phyloP scores from a whole-genome alignment of 257 asterid genomes.

The Solanum stenotomum region DNA sequence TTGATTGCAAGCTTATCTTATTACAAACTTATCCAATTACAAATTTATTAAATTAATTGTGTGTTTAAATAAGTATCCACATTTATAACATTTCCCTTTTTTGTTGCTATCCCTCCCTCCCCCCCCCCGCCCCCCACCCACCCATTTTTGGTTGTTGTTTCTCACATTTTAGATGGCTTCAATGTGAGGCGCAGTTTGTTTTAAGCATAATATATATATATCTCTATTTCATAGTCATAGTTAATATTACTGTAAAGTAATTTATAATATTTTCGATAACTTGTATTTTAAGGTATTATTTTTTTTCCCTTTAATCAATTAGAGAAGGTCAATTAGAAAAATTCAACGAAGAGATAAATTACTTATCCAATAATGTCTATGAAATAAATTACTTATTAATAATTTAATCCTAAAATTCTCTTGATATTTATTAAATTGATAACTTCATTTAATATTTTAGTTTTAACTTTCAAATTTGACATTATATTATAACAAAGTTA shows the following conservation, averaged over 20 bases:
- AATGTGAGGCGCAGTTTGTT: not conserved
- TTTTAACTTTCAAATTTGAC: not conserved
- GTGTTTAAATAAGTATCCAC: not conserved
- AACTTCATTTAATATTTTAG: not conserved
- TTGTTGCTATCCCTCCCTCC: not conserved
- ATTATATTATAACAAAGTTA: not conserved
- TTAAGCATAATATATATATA: not conserved
- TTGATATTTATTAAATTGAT: not conserved
- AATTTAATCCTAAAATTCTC: not conserved
- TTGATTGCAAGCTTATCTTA: not conserved
- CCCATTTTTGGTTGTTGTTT: not conserved
- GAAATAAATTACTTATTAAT: not conserved
- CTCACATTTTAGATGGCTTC: not conserved
- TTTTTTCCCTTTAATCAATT: not conserved
- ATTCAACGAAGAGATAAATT: not conserved
- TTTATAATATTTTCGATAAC: not conserved
- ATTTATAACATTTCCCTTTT: not conserved
- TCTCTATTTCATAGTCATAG: not conserved
- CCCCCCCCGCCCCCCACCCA: too few species aligned
- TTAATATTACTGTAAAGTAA: not conserved
- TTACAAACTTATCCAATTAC: too few species aligned
- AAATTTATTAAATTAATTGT: too few species aligned
- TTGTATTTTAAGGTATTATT: not conserved
- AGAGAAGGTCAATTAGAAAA: not conserved
- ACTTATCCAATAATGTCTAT: not conserved